Evolutionary conservation across 345 rosid genomes (phyloP), one percentile per base, ranked within the genome.

Genomic region (Linum usitatissimum): DNA sequence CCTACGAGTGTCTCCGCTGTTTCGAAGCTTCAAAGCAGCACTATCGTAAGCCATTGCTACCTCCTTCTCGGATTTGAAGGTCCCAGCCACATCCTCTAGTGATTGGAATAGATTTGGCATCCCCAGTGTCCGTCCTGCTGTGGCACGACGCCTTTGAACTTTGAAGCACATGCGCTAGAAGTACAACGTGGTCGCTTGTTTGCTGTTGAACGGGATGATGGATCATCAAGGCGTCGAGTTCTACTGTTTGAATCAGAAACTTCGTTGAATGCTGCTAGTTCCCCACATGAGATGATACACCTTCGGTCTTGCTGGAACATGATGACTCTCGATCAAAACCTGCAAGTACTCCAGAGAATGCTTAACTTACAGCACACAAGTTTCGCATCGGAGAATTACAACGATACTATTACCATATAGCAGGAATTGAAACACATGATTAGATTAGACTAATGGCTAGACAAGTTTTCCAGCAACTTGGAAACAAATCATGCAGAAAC

Each of bases 31-130:
- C 63, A 84, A 62, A 1, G 84, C 78, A 0, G 94, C 90, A 0
- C 83, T 84, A 42, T 86, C 87, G 23, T 84, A 86, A 5, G 90
- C 87, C 84, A 77, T 76, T 3, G 90, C 90, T 0, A 87, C 94
- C 28, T 82, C 90, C 57, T 57, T 55, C 30, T 82, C 87, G 0
- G 84, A 64, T 34, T 69, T 82, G 67, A 84, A 86, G n/a, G 90
- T 84, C n/a, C 94, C 0, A 86, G 84, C 90, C 94, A 86, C 23
- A 79, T 73, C 30, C 90, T 67, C 21, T 71, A 70, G 68, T 76
- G 82, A 38, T 80, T 76, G 51, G 79, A 77, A 12, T 84, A 84
- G 21, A 84, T 78, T 64, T 84, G 94, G 0, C 86, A 84, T 8
- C 94, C 94, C 90, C 94, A 86, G 48, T 78, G 67, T 3, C 90